A percentile compares a stretch with the other conserved stretches of the same genome.
These are phyloP conservation scores for Saccharum spontaneum DNA, from an alignment of 176 grass and related monocot species.

Conservation along the genomic window DNA sequence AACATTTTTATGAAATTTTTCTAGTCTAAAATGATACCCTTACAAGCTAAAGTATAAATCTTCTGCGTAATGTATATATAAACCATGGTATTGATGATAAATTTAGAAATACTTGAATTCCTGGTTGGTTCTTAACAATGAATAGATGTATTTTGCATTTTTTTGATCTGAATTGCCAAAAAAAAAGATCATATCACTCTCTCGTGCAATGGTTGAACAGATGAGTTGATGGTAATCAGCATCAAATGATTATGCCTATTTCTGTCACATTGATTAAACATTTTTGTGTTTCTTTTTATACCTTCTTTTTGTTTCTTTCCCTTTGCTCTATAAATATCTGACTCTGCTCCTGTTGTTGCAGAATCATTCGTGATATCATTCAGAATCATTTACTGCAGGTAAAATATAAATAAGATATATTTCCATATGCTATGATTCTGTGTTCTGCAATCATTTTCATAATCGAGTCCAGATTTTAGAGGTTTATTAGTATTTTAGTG, in stretches of 20 bases:
- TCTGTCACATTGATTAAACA: neutral
- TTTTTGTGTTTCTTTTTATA: neutral
- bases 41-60: slow-evolving; percentile 15
- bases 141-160: neutral
- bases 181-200: neutral
- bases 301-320: neutral
- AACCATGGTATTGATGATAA: slow-evolving; percentile 5
- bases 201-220: neutral
- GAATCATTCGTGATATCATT: slow-evolving; percentile 99
- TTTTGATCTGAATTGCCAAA: slow-evolving; percentile 10
- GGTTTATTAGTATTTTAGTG: slow-evolving; percentile 9
- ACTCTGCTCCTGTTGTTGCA: slow-evolving; percentile 51
- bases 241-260: neutral
- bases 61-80: neutral
- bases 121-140: slow-evolving; percentile 15
- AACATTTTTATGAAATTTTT: slow-evolving; percentile 25
- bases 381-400: slow-evolving; percentile 98
- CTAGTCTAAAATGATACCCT: slow-evolving; percentile 1
- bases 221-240: neutral
- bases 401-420: slow-evolving; percentile 44
- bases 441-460: slow-evolving; percentile 6
- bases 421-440: slow-evolving; percentile 7
- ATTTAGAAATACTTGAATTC: neutral
- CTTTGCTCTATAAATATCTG: slow-evolving; percentile 25
- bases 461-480: neutral